A percentile compares a stretch with the other conserved stretches of the same genome.
phyloP scores from a whole-genome alignment of 331 rosid genomes.

The Cydonia oblonga region DNA sequence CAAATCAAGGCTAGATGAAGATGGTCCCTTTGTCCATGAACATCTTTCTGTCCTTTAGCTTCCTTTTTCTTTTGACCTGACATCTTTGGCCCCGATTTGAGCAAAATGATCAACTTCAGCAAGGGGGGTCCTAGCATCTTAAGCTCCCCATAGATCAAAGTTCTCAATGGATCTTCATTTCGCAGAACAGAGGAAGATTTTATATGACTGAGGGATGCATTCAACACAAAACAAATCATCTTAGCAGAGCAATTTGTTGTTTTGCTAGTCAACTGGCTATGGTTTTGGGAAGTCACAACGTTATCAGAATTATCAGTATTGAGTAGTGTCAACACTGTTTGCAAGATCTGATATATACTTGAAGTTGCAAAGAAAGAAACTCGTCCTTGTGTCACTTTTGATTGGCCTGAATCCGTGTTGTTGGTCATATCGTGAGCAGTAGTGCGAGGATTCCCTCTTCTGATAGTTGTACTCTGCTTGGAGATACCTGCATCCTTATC shows the following conservation, averaged over 20 bases:
- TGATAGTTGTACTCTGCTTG: conserved; percentile 12
- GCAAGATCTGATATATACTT: conserved; percentile 23
- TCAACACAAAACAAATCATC: conserved; percentile 21
- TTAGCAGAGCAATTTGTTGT: conserved; percentile 12
- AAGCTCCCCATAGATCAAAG: conserved; percentile 24
- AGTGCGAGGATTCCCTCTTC: conserved; percentile 16
- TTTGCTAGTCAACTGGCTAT: conserved; percentile 19
- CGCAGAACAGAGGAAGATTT: conserved; percentile 9
- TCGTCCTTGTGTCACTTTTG: conserved; percentile 11
- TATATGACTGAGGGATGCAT: conserved; percentile 16
- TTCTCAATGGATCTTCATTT: conserved; percentile 21
- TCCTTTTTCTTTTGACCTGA: conserved; percentile 25
- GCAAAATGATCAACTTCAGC: conserved; percentile 18
- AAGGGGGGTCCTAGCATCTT: conserved; percentile 22
- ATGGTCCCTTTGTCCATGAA: conserved; percentile 20
- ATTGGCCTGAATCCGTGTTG: conserved; percentile 14
- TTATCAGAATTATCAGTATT: conserved; percentile 4
- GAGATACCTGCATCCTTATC: conserved; percentile 10
- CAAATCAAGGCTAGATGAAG: conserved; percentile 29
- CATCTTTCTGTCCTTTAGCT: conserved; percentile 24
- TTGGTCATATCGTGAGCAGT: conserved; percentile 3
- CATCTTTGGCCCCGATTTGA: conserved; percentile 5
- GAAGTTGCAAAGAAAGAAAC: conserved; percentile 26
- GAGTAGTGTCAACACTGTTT: conserved; percentile 12
- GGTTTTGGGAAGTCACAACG: conserved; percentile 13